Percentiles rank a stretch among this genome's conserved stretches.
Evolutionary conservation across 495 filamentous ascomycete species (phyloP).

Genomic region (Mycothermus thermophilus): DNA sequence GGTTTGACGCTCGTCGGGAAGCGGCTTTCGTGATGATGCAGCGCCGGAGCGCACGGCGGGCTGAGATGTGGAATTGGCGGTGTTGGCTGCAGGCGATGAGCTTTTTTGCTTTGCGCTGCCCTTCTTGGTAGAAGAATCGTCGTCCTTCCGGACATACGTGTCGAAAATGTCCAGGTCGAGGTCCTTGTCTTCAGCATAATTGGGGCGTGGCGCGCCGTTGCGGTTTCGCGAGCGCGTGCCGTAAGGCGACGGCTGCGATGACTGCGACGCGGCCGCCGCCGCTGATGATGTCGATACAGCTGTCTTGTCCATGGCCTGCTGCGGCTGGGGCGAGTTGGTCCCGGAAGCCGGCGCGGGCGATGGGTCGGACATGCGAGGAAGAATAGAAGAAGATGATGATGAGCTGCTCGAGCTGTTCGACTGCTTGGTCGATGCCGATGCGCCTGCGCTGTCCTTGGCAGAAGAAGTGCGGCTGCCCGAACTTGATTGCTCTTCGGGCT

Average conservation of each 20-base stretch:
- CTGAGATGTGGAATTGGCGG: constrained; percentile 4
- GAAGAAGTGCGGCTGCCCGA: constrained; percentile 13
- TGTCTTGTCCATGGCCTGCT: too few species aligned
- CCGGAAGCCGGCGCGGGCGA: constrained; percentile 6
- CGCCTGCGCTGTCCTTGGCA: constrained; percentile 17
- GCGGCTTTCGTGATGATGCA: constrained; percentile 19
- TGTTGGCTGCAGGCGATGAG: not conserved
- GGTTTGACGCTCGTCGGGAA: constrained; percentile 24
- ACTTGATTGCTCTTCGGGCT: constrained; percentile 18
- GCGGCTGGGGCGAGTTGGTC: constrained; percentile 14
- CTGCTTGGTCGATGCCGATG: constrained; percentile 13
- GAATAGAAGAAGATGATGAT: constrained; percentile 8
- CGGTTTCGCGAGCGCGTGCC: constrained; percentile 92
- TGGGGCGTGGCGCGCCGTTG: constrained; percentile 63
- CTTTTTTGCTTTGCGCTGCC: constrained; percentile 22
- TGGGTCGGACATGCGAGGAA: constrained; percentile 20
- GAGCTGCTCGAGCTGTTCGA: constrained; percentile 7
- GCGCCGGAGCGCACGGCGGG: constrained; percentile 12
- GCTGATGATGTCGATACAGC: not conserved
- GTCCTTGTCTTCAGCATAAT: constrained; percentile 95
- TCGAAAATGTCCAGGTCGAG: constrained; percentile 67
- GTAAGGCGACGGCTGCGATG: constrained; percentile 51
- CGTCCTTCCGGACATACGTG: constrained; percentile 33
- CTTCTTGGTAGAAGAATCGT: constrained; percentile 34
- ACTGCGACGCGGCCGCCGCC: not conserved